Base-by-base conservation (phyloP, 2,329 filamentous ascomycete genomes). In the Drechslerella stenobrocha region DNA sequence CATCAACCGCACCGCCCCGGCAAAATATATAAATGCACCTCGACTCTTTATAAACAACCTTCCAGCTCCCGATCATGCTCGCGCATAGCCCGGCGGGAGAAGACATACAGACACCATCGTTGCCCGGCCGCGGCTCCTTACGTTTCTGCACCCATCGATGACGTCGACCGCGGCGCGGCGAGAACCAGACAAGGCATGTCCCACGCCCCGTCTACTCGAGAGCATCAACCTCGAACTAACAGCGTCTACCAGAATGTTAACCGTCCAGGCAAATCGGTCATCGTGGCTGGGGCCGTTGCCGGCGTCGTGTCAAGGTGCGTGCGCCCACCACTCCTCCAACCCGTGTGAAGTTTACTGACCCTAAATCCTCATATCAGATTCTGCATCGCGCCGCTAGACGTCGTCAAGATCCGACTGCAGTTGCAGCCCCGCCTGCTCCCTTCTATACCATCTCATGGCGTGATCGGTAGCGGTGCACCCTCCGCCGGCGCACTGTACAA, bases 351-450 rank as follows among this genome's bases (percentile, higher is more conserved):
- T n/a, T n/a, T n/a, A n/a, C n/a, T n/a, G n/a, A n/a, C n/a, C n/a
- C n/a, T n/a, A n/a, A n/a, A n/a, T n/a, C n/a, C n/a, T 3, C 5
- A n/a, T n/a, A 5, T 6, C 72, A 90, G 89, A 76, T 97, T 98
- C 80, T 84, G 93, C 75, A 87, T 97, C 75, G 90, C 93, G 15
- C 93, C 93, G 53, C 87, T 98, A 72, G 93, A 98, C 77, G 93
- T 98, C 70, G 85, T 97, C 78, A 97, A 98, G 80, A 98, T 98
- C 78, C 89, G 93, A 46, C 86, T 97, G 45, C 93, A 98, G 76
- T 85, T 98, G 15, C 93, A 97, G 77, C 84, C 88, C 44, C 88
- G 95, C 2, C 15, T 67, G 6, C 40, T 56, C 15, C 24, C 78
- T 90, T 89, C 48, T 83, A 50, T 11, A 89, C 40, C 48, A 46